Conservation (phyloP, 306 rosid genomes). For the Sicyos baderoa region DNA sequence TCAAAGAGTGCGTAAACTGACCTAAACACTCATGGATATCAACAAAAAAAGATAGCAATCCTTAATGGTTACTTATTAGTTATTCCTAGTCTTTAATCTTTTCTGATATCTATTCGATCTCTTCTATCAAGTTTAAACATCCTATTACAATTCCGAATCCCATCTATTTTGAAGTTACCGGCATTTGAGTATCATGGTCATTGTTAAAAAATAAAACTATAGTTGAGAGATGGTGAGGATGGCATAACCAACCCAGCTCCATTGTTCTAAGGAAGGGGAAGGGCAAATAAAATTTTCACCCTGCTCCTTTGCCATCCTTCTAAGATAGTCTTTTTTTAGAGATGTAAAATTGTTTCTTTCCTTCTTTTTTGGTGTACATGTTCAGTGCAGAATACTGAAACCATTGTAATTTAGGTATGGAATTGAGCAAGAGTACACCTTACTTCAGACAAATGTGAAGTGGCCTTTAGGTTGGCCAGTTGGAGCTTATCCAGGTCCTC, state of each 20-base stretch:
- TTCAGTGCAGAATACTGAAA: conserved; percentile 1
- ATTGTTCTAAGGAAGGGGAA: no score
- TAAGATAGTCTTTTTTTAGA: not conserved
- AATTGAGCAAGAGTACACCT: conserved; percentile 96
- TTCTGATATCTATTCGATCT: not conserved
- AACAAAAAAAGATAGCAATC: not conserved
- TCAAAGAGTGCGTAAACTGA: no score
- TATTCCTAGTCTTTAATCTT: not conserved
- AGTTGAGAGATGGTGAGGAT: not conserved
- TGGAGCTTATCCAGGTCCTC: conserved; percentile 99
- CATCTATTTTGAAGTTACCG: not conserved
- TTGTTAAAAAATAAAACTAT: no score
- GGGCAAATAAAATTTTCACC: no score
- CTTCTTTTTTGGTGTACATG: not conserved
- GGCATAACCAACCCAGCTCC: not conserved
- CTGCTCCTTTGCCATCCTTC: not conserved
- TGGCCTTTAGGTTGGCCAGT: conserved; percentile 99
- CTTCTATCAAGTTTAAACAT: not conserved
- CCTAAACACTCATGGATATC: no score
- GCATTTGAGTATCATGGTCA: no score
- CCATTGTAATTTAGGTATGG: conserved; percentile 55
- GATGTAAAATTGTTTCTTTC: conserved; percentile 9
- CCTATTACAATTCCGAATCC: not conserved
- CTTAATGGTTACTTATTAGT: not conserved
- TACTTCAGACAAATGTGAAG: conserved; percentile 78